These are phyloP conservation scores for Beauveria medogensis DNA, from an alignment of 2,329 filamentous ascomycete genomes.

Conservation along the genomic window DNA sequence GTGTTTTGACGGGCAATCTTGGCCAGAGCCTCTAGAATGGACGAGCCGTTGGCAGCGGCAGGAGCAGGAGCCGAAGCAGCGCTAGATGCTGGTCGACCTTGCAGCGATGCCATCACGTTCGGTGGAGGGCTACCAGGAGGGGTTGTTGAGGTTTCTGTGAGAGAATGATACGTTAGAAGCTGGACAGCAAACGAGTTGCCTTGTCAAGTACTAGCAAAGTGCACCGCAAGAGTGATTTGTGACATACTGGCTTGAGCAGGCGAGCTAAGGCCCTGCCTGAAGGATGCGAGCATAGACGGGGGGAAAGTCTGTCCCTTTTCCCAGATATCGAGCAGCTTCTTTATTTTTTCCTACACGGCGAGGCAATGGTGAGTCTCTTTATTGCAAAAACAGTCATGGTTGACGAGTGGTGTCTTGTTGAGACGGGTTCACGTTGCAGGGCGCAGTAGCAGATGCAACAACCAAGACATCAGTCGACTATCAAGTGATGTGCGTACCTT, in stretches of 20 bases:
- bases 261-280: constrained; percentile 71
- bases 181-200: background rate
- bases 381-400: constrained; percentile 14
- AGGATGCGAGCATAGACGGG: constrained; percentile 64
- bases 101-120: constrained; percentile 32
- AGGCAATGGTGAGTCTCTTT: constrained; percentile 17
- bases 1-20: constrained; percentile 69
- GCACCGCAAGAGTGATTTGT: background rate
- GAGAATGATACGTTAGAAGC: constrained; percentile 29
- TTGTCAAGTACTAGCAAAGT: background rate
- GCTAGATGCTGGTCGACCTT: constrained; percentile 11
- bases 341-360: constrained; percentile 78
- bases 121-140: constrained; percentile 55
- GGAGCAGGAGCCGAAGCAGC: constrained; percentile 22
- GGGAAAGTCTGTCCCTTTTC: constrained; percentile 93
- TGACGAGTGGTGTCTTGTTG: constrained; percentile 16
- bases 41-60: constrained; percentile 39
- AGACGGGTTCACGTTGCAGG: background rate
- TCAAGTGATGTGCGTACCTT: constrained; percentile 65
- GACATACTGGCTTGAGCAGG: constrained; percentile 48
- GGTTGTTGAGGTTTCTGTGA: constrained; percentile 61
- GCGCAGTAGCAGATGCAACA: constrained; percentile 19
- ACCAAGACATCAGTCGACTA: constrained; percentile 17
- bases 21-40: constrained; percentile 70
- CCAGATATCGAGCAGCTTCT: constrained; percentile 94